A percentile compares a stretch with the other conserved stretches of the same genome.
These are phyloP conservation scores for Sparassis latifolia DNA, from an alignment of 1,284 basidiomycete genomes.

Conservation along the genomic window DNA sequence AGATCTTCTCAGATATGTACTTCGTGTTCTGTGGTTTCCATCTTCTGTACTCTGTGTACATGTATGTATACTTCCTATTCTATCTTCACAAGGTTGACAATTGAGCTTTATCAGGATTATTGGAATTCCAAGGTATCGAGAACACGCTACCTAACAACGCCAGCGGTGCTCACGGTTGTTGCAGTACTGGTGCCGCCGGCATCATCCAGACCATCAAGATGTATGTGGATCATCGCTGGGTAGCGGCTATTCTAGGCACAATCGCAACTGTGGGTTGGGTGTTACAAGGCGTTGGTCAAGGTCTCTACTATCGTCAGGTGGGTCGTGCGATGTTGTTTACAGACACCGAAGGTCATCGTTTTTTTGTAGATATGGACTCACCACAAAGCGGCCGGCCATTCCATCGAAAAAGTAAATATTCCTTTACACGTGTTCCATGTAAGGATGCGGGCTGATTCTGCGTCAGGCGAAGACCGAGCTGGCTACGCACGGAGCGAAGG, in stretches of 20 bases:
- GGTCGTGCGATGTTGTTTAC: conserved; percentile 13
- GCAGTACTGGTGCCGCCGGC: conserved; percentile 89
- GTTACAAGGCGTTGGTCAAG: conserved; percentile 76
- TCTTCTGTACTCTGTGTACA: conserved; percentile 83
- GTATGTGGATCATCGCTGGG: conserved; percentile 56
- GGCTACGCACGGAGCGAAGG: conserved; percentile 79
- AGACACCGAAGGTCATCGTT: conserved; percentile 3
- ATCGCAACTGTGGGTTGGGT: conserved; percentile 86
- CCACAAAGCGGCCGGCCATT: conserved; percentile 77
- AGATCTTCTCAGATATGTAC: conserved; percentile 65
- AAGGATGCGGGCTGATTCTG: neutral
- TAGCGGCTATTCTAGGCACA: conserved; percentile 73
- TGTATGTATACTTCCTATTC: conserved; percentile 41
- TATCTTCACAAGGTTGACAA: conserved; percentile 10
- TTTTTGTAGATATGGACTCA: conserved; percentile 72
- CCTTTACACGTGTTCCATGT: neutral
- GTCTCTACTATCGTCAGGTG: conserved; percentile 79
- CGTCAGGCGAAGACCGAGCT: conserved; percentile 79
- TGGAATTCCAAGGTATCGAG: conserved; percentile 66
- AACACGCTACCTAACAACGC: conserved; percentile 3
- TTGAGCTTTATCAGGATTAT: conserved; percentile 58
- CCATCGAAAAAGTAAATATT: conserved; percentile 66
- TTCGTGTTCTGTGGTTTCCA: conserved; percentile 96
- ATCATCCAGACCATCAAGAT: conserved; percentile 86
- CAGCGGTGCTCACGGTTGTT: conserved; percentile 24